Conservation (phyloP, 2,329 filamentous ascomycete genomes). For the Dactylellina drechsleri region DNA sequence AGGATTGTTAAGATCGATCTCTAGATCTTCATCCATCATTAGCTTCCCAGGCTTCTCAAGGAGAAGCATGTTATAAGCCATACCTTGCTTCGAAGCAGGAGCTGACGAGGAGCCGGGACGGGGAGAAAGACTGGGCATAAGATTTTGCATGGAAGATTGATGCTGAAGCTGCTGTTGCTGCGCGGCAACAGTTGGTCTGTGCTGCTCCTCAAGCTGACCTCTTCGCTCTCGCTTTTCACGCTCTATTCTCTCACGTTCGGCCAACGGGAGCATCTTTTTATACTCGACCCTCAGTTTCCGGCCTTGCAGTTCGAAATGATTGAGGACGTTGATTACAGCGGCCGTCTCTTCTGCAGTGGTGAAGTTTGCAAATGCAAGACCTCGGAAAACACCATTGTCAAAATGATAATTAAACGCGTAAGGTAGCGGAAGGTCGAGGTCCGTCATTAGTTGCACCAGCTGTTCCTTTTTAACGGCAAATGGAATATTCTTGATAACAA, state of each 20-base stretch:
- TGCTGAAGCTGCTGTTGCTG: slow-evolving; percentile 72
- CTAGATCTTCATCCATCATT: slow-evolving; percentile 60
- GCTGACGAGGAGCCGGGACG: slow-evolving; percentile 36
- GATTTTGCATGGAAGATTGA: slow-evolving; percentile 82
- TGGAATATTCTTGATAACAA: slow-evolving; percentile 99
- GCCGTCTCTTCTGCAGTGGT: slow-evolving; percentile 94
- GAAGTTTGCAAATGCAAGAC: slow-evolving; percentile 97
- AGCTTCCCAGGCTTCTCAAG: slow-evolving; percentile 21
- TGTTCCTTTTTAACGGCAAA: slow-evolving; percentile 98
- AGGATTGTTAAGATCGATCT: slow-evolving; percentile 91
- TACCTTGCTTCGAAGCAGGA: slow-evolving; percentile 36
- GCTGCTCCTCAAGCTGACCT: slow-evolving; percentile 96
- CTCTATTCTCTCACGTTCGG: slow-evolving; percentile 94
- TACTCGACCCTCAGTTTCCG: slow-evolving; percentile 96
- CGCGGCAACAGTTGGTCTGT: slow-evolving; percentile 72
- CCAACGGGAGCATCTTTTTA: slow-evolving; percentile 98
- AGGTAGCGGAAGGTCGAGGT: slow-evolving; percentile 89
- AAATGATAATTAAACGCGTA: slow-evolving; percentile 99
- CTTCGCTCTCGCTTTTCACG: slow-evolving; percentile 95
- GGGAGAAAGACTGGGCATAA: slow-evolving; percentile 68
- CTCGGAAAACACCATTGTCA: slow-evolving; percentile 95
- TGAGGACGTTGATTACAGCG: slow-evolving; percentile 90
- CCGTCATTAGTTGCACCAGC: slow-evolving; percentile 90
- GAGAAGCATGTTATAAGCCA: not conserved
- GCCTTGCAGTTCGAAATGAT: slow-evolving; percentile 93